Evolutionary conservation across 345 rosid genomes (phyloP).

Genomic region (Brassica nigra): DNA sequence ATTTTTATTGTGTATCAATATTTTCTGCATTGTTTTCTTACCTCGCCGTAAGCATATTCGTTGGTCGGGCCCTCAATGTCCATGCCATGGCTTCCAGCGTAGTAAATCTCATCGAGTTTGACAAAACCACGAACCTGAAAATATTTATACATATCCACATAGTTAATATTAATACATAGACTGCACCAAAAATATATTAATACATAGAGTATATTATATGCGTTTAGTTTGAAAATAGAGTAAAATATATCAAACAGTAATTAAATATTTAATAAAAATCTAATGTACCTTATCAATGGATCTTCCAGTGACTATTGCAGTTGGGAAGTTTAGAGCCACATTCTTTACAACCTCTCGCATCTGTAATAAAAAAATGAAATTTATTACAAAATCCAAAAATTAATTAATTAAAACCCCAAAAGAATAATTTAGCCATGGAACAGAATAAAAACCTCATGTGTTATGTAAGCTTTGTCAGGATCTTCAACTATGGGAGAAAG

Average conservation of each 20-base stretch:
- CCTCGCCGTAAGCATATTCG: constrained; percentile 46
- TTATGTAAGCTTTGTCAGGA: constrained; percentile 92
- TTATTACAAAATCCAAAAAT: neutral
- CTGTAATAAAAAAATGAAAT: constrained; percentile 37
- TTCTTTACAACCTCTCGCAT: constrained; percentile 82
- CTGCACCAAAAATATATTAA: neutral
- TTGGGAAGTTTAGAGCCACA: constrained; percentile 72
- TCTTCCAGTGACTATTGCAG: constrained; percentile 95
- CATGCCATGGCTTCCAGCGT: constrained; percentile 99
- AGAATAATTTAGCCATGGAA: neutral
- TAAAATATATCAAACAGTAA: neutral
- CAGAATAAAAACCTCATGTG: constrained; percentile 58
- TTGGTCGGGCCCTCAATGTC: constrained; percentile 87
- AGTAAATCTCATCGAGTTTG: constrained; percentile 70
- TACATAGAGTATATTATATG: neutral
- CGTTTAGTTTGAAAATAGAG: neutral
- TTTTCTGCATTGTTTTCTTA: constrained; percentile 12
- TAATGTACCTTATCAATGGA: constrained; percentile 88
- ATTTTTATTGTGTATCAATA: neutral
- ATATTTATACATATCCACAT: neutral
- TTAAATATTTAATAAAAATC: neutral
- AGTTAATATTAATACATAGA: neutral
- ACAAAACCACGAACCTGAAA: constrained; percentile 84
- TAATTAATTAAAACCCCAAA: neutral
- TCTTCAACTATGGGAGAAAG: constrained; percentile 95